Evolutionary conservation across 306 rosid species (phyloP), one percentile per base, ranked within the genome.

Genomic region (Malus asiatica): DNA sequence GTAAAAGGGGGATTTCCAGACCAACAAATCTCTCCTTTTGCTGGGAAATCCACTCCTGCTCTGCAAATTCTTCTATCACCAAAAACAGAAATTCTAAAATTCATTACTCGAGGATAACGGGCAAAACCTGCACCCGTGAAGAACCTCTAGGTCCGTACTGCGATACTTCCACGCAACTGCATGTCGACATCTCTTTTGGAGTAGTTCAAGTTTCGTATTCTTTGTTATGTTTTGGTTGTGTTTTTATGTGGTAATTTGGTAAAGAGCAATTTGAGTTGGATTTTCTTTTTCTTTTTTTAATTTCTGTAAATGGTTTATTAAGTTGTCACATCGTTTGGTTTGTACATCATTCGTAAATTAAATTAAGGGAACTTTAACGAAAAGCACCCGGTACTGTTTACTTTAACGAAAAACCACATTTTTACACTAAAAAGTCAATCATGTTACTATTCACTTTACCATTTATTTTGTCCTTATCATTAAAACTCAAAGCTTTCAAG

Each of bases 161-260:
- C 62, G 83, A 80, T 69, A 52, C 20, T 80, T 70, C 79, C 52
- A 35, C n/a, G 57, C 58, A 32, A 15, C 13, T 30, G 42, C 44
- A 16, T 30, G n/a, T 16, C 23, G 23, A 30, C 68, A 15, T 16
- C 13, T 16, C 18, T 63, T 30, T 14, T 3, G 12, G 44, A 15
- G 13, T 9, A 0, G 68, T 63, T 30, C 38, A 27, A 5, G 12
- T 13, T 61, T 61, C 3, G 30, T 22, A n/a, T 58, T 11, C 12
- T 11, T 23, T 4, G 11, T n/a, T 6, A 4, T 14, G 16, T 27
- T 27, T 60, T 60, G 35, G 25, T 60, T 40, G 11, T 40, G 44
- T 0, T 40, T 40, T 40, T 48, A 14, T 15, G 55, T 15, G 55
- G 55, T 15, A 48, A 14, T 15, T 20, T 15, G 55, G 55, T 15